Conservation (phyloP, 805 yeast genomes). For the Spathaspora gorwiae region DNA sequence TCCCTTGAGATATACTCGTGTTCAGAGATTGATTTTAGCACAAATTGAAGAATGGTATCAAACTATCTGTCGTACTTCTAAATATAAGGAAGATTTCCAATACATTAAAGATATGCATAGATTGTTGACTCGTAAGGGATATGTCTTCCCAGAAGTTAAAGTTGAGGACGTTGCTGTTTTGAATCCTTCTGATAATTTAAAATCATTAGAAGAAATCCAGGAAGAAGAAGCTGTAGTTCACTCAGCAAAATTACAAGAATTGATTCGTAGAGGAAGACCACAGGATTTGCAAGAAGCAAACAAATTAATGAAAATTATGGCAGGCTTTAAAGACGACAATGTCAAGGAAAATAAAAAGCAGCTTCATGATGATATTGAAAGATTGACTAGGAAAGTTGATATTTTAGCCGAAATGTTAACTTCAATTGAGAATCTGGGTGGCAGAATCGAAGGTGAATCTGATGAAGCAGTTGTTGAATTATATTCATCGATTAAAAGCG, state of each 20-base stretch:
- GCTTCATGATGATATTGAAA: slow-evolving; percentile 78
- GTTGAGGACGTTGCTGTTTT: slow-evolving; percentile 89
- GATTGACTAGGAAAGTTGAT: slow-evolving; percentile 80
- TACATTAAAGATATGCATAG: slow-evolving; percentile 96
- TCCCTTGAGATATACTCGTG: slow-evolving; percentile 74
- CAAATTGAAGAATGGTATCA: slow-evolving; percentile 97
- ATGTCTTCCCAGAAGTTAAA: slow-evolving; percentile 86
- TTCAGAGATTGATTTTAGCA: slow-evolving; percentile 80
- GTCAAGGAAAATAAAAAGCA: slow-evolving; percentile 69
- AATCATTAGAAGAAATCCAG: slow-evolving; percentile 85
- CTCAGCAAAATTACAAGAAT: slow-evolving; percentile 90
- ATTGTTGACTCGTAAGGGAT: slow-evolving; percentile 82
- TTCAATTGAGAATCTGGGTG: slow-evolving; percentile 38
- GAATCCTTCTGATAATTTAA: slow-evolving; percentile 81
- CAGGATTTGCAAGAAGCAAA: slow-evolving; percentile 95
- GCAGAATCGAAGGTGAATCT: slow-evolving; percentile 30
- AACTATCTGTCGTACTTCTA: slow-evolving; percentile 84
- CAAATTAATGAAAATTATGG: slow-evolving; percentile 95
- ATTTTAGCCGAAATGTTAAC: slow-evolving; percentile 82
- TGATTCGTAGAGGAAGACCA: slow-evolving; percentile 92
- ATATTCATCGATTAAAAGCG: slow-evolving; percentile 69
- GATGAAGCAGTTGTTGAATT: slow-evolving; percentile 77
- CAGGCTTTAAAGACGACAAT: slow-evolving; percentile 89
- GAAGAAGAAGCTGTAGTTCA: slow-evolving; percentile 91
- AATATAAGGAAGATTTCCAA: slow-evolving; percentile 87